A percentile compares a stretch with the other conserved stretches of the same genome.
Evolutionary conservation across 768 basidiomycete species (phyloP).

Genomic region (Tylopilus intermedius): DNA sequence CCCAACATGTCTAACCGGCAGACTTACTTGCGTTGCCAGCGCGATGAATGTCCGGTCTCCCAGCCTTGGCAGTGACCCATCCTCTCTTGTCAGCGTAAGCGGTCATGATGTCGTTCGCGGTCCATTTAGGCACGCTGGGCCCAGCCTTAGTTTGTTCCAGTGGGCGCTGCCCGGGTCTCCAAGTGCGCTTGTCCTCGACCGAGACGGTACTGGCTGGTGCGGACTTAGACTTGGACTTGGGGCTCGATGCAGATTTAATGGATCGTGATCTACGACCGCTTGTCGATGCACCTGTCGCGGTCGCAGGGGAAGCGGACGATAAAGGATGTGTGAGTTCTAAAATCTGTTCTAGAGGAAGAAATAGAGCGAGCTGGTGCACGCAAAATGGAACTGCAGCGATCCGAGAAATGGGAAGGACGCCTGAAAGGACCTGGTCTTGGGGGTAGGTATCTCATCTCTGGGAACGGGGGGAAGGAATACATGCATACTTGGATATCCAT

Average conservation of each 20-base stretch:
- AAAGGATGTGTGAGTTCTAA: constrained; percentile 55
- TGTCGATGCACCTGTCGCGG: neutral
- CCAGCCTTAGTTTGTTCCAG: constrained; percentile 13
- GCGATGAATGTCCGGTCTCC: constrained; percentile 80
- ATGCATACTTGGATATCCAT: constrained; percentile 72
- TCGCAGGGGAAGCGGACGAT: constrained; percentile 9
- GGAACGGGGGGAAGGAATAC: neutral
- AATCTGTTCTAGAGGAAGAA: constrained; percentile 75
- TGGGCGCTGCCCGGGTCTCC: constrained; percentile 49
- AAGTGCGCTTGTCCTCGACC: constrained; percentile 69
- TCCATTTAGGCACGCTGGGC: constrained; percentile 48
- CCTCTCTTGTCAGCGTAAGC: constrained; percentile 74
- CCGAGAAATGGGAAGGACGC: constrained; percentile 74
- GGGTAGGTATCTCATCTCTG: neutral
- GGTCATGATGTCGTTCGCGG: constrained; percentile 78
- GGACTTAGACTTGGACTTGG: neutral
- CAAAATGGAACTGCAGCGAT: constrained; percentile 83
- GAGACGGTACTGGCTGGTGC: neutral
- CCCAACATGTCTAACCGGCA: neutral
- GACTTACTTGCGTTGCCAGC: constrained; percentile 85
- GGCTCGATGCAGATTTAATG: neutral
- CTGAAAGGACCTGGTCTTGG: constrained; percentile 52
- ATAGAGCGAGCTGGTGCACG: constrained; percentile 59
- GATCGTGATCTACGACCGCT: neutral
- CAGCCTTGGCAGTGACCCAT: constrained; percentile 88